Base-by-base conservation (phyloP, 306 rosid genomes). In the Ochetophila trinervis region DNA sequence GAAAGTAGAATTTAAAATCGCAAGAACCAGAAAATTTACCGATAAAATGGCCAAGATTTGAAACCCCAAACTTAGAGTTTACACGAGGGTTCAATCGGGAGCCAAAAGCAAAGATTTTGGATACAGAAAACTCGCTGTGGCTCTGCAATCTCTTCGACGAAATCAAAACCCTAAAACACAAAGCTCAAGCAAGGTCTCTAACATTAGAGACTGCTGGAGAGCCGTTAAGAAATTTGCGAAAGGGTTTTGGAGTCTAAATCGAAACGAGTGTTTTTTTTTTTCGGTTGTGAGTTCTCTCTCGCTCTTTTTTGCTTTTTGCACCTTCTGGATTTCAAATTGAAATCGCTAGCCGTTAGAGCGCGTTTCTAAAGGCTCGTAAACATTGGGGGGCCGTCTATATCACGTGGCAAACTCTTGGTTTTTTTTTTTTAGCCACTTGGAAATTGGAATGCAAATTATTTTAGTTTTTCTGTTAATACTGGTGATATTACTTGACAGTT, bases 331-430 rank as follows among this genome's bases (percentile, higher is more conserved):
- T 81, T 84, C 80, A 80, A 88, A 77, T 76, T 69, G 47, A 69
- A 62, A 57, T 70, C 56, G 53, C 30, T 85, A 76, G 77, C 97
- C 95, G 97, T 90, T 90, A 63, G 80, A 68, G 61, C 54, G 37
- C 22, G 18, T 27, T 60, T 78, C 64, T 65, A 20, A 23, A 24
- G 3, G 17, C 54, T 34, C 22, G 53, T 17, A 51, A 34, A 12
- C 1, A 11, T 6, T 5, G 36, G 22, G 67, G 37, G 14, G 0
- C 54, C 54, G 17, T 12, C 20, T 11, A 12, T 36, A 2, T 32
- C 30, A 6, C 32, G 32, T 27, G 32, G 32, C 32, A 27, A 27
- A 27, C 32, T 27, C 32, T 27, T 27, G 32, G 32, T n/a, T n/a
- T n/a, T n/a, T n/a, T n/a, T n/a, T n/a, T n/a, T n/a, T n/a, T n/a